Percentiles rank a stretch among this genome's conserved stretches.
Conservation (phyloP, 2,329 filamentous ascomycete genomes). For the Phialemoniopsis sp. region DNA sequence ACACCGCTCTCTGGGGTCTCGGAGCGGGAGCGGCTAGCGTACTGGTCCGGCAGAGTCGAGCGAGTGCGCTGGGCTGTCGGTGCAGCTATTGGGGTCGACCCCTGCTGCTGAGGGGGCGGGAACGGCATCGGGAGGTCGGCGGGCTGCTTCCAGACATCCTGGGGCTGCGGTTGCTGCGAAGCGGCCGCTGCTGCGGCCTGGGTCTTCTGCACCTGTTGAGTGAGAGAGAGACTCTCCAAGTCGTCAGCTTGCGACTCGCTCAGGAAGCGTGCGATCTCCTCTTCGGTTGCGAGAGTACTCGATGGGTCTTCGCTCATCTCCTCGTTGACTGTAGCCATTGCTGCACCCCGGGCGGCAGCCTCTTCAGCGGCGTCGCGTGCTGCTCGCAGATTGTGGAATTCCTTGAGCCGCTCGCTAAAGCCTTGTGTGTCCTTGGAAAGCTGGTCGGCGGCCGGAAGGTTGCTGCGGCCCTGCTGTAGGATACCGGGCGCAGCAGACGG, state of each 20-base stretch:
- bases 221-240: slow-evolving; percentile 55
- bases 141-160: slow-evolving; percentile 49
- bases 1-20: slow-evolving; percentile 63
- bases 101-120: slow-evolving; percentile 66
- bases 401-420: slow-evolving; percentile 68
- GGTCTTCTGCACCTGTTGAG: slow-evolving; percentile 81
- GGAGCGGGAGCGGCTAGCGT: slow-evolving; percentile 62
- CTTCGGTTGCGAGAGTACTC: not conserved
- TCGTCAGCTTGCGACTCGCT: slow-evolving; percentile 4
- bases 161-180: slow-evolving; percentile 54
- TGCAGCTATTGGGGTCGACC: slow-evolving; percentile 73
- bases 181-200: slow-evolving; percentile 41
- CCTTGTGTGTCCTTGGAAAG: slow-evolving; percentile 52
- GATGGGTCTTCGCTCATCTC: slow-evolving; percentile 10
- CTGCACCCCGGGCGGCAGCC: slow-evolving; percentile 13
- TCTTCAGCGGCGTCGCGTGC: slow-evolving; percentile 57
- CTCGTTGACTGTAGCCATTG: slow-evolving; percentile 16
- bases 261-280: slow-evolving; percentile 4
- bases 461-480: slow-evolving; percentile 8
- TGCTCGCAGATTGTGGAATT: slow-evolving; percentile 78
- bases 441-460: slow-evolving; percentile 45
- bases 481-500: no score
- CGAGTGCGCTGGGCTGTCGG: slow-evolving; percentile 82
- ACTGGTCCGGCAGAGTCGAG: slow-evolving; percentile 77
- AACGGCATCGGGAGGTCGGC: slow-evolving; percentile 73